Evolutionary conservation across 1,139 yeast genomes (phyloP).

Genomic region (Hemisphaericaspora xylofermentans): DNA sequence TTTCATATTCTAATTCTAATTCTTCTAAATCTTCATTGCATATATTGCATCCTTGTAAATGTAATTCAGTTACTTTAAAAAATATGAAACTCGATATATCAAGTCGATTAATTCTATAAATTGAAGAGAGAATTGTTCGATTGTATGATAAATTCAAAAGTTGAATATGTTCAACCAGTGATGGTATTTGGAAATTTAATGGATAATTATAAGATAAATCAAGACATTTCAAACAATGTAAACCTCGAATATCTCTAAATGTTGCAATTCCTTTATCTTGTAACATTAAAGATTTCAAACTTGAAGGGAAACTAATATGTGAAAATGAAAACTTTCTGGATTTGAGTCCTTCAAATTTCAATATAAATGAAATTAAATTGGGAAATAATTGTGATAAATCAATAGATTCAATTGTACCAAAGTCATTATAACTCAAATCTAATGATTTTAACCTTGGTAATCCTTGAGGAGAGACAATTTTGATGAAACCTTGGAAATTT

Average conservation of each 20-base stretch:
- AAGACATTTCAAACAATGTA: slow-evolving; percentile 4
- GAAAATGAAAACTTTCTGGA: slow-evolving; percentile 7
- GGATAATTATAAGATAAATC: slow-evolving; percentile 14
- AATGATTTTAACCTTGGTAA: slow-evolving; percentile 7
- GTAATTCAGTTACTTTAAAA: slow-evolving; percentile 10
- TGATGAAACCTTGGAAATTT: slow-evolving; percentile 2
- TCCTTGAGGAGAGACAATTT: slow-evolving; percentile 5
- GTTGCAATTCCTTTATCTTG: slow-evolving; percentile 10
- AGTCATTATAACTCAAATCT: slow-evolving; percentile 11
- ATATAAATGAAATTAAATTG: slow-evolving; percentile 7
- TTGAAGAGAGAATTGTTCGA: slow-evolving; percentile 12
- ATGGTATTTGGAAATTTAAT: slow-evolving; percentile 7
- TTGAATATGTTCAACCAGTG: slow-evolving; percentile 2
- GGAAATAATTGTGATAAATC: slow-evolving; percentile 9
- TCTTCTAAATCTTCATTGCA: slow-evolving; percentile 14
- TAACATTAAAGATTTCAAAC: slow-evolving; percentile 6
- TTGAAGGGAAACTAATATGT: slow-evolving; percentile 8
- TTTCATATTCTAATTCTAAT: slow-evolving; percentile 10
- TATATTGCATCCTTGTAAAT: slow-evolving; percentile 15
- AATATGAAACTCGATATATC: slow-evolving; percentile 12
- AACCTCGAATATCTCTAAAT: slow-evolving; percentile 5
- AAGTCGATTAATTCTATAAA: slow-evolving; percentile 9
- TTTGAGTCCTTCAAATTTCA: slow-evolving; percentile 12
- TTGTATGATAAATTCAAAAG: slow-evolving; percentile 12
- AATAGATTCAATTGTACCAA: slow-evolving; percentile 9